Evolutionary conservation across 176 grass and related monocot species (phyloP).

Genomic region (Cocos nucifera): DNA sequence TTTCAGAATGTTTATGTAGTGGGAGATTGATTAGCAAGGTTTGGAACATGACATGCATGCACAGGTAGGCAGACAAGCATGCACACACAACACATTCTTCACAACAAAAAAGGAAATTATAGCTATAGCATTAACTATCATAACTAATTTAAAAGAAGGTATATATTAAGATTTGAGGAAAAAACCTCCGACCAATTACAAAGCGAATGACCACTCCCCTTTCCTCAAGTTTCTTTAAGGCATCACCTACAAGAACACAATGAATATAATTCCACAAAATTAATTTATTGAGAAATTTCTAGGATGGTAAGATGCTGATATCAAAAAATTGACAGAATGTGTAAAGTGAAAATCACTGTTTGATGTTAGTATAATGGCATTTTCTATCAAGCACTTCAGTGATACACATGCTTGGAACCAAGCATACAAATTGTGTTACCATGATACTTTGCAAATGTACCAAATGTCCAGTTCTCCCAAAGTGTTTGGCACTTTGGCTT

Average conservation of each 20-base stretch:
- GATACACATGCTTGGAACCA: too few species aligned
- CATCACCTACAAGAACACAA: conserved; percentile 60
- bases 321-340: too few species aligned
- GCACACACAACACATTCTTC: background rate
- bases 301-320: too few species aligned
- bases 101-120: background rate
- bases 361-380: too few species aligned
- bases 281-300: background rate
- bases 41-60: background rate
- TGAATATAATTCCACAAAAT: conserved; percentile 19
- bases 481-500: too few species aligned
- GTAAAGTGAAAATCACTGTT: too few species aligned
- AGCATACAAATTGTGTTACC: too few species aligned
- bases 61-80: background rate
- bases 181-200: conserved; percentile 93
- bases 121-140: background rate
- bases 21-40: background rate
- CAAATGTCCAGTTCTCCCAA: too few species aligned
- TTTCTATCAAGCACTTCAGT: too few species aligned
- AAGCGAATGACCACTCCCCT: conserved; percentile 86
- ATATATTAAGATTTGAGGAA: conserved; percentile 13
- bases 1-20: conserved; percentile 23
- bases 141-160: too few species aligned
- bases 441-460: too few species aligned
- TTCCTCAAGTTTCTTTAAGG: conserved; percentile 83